Evolutionary conservation across 2,329 filamentous ascomycete species (phyloP), one percentile per base, ranked within the genome.

Genomic region (Fusarium ambrosium): DNA sequence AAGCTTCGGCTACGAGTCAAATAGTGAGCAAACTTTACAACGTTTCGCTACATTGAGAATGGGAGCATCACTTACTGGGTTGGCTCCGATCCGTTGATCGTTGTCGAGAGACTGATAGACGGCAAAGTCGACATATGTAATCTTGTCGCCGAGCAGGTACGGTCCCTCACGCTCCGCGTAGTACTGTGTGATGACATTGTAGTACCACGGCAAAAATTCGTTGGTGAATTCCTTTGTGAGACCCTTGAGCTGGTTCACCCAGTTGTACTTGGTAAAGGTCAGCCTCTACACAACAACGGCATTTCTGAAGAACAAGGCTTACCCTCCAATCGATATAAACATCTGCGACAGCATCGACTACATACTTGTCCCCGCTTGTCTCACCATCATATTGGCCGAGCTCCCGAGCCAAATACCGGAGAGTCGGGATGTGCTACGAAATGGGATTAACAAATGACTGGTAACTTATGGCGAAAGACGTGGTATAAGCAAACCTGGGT

Each of bases 41-140:
- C 1, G 4, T 20, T 0, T 6, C 1, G 4, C 22, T 0, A 7
- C 1, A 1, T 22, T 6, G 9, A 34, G 3, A 37, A 36, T 56
- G 2, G 20, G 22, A 7, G 22, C 8, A 41, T 27, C 10, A 41
- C 55, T 39, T 51, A 73, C 71, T 6, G 71, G 71, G 10, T 58
- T 41, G 4, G 62, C 34, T 14, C 73, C 73, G 8, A 64, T 74
- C 27, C 71, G 53, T 3, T 27, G 60, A 6, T 73, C 71, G 4
- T 73, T 73, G 4, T 73, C 71, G 2, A 73, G 43, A 4, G 71
- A 74, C 36, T 74, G 69, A 3, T 74, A 73, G 13, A 73, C 37
- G 0, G 71, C 71, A 55, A 73, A 73, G 39, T 73, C 71, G 6
- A 61, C 9, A 20, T 73, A 73, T 8, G 59, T 73, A 14, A 73